Percentiles rank a stretch among this genome's conserved stretches.
These are phyloP conservation scores for Populus tomentosa DNA, from an alignment of 441 rosid species.

Conservation along the genomic window DNA sequence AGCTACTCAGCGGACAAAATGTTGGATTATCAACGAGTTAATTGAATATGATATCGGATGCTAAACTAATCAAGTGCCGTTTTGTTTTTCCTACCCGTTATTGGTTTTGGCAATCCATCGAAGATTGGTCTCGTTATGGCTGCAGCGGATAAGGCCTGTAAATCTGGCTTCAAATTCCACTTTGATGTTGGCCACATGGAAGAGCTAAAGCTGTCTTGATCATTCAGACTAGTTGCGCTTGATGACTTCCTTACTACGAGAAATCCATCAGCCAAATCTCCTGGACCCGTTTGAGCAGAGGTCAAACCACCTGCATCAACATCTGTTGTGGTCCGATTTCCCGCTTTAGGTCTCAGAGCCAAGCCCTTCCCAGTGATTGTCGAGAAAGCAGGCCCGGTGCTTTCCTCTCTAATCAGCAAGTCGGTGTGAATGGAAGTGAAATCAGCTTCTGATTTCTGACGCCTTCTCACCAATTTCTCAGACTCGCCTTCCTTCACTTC, in stretches of 20 bases:
- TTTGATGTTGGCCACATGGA: constrained; percentile 39
- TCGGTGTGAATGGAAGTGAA: constrained; percentile 26
- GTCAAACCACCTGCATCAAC: constrained; percentile 27
- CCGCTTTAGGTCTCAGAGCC: constrained; percentile 48
- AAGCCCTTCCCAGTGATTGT: constrained; percentile 45
- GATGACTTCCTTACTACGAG: constrained; percentile 54
- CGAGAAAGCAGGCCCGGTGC: constrained; percentile 27
- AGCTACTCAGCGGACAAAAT: not conserved
- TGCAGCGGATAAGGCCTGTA: constrained; percentile 52
- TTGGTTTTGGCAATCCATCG: constrained; percentile 67
- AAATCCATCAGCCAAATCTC: constrained; percentile 22
- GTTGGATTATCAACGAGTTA: constrained; percentile 5
- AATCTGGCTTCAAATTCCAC: constrained; percentile 59
- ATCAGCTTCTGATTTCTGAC: constrained; percentile 58
- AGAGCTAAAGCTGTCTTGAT: constrained; percentile 40
- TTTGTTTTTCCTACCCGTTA: constrained; percentile 50
- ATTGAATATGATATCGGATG: constrained; percentile 31
- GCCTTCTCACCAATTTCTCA: constrained; percentile 51
- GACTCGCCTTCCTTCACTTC: constrained; percentile 30
- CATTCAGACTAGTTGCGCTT: constrained; percentile 58
- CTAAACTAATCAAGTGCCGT: constrained; percentile 66
- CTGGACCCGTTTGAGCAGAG: constrained; percentile 31
- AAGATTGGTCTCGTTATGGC: constrained; percentile 57
- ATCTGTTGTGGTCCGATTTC: constrained; percentile 33
- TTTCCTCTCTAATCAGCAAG: constrained; percentile 48